Evolutionary conservation across 208 protist genomes (phyloP), one percentile per base, ranked within the genome.

Genomic region (Perkinsela sp.): DNA sequence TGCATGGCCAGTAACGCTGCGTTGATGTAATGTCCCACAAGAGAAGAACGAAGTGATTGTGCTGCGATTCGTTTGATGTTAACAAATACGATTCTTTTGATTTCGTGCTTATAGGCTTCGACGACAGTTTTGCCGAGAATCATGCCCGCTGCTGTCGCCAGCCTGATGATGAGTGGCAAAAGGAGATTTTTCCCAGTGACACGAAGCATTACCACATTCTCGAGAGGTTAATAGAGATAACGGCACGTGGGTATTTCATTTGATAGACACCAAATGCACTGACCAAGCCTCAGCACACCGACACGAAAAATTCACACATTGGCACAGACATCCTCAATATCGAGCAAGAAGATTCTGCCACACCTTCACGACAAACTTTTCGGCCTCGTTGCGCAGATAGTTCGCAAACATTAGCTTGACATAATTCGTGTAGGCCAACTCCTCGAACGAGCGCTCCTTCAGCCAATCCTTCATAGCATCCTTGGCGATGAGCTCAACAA

Each of bases 401-500:
- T 73, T 72, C 22, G 89, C 84, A 0, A 92, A 77, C 67, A 77
- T 76, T 74, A 84, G 82, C 67, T 84, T 79, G 66, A 92, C 89
- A n/a, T 75, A 68, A 2, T 88, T 70, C 28, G 78, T 74, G 28
- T 81, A 88, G 75, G 86, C 88, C 29, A 90, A 75, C 40, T 88
- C 81, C n/a, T 86, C 68, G 15, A 68, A 68, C 31, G 88, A 82
- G 48, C 76, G 74, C 28, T 88, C 81, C 76, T 88, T 90, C n/a
- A 90, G 73, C 69, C 88, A 90, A 68, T 90, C 85, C 75, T 90
- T 90, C 67, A 90, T 68, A 29, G 85, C 82, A 65, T 90, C 85
- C 77, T 90, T 85, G 30, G 85, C 82, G 0, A 90, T 78, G 76
- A 90, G 70, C 65, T 84, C 67, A 22, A 73, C 74, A 1, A 90